Base-by-base conservation (phyloP, 805 yeast species). In the Sugiyamaella smithiae region DNA sequence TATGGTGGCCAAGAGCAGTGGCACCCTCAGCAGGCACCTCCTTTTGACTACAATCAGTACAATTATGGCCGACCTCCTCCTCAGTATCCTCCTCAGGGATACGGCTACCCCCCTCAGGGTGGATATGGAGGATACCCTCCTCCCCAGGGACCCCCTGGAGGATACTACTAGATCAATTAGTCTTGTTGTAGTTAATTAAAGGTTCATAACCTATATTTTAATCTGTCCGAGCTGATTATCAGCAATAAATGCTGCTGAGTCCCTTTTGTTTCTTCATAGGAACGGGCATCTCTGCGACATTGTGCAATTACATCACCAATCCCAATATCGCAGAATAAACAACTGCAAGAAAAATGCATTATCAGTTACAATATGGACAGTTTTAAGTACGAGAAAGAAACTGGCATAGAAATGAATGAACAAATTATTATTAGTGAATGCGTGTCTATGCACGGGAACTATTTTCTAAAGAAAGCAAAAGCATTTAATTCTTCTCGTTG, bases 1-100 rank as follows among this genome's bases (percentile, higher is more conserved):
- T 61, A 61, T 49, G 65, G 65, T 25, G 50, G 46, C 26, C 55
- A 53, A 42, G 50, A 53, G 16, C 49, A 56, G 43, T 58, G 58
- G 57, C 33, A 29, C 40, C 57, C 59, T 26, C 42, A 56, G 17
- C 48, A 54, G 23, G 40, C 22, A 20, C 51, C 59, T 24, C 61
- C 58, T 6, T 45, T 54, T 43, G 55, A 57, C 47, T 55, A 53
- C 53, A 44, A 54, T 37, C 49, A 48, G 38, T 47, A 49, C 48
- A 47, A 54, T 46, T 48, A 56, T 46, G 50, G 50, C 16, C 43
- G 43, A n/a, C 48, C 48, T 19, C 33, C 43, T 16, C 46, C 46
- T 43, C 41, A 41, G n/a, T 32, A 45, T 25, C 42, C 29, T 23
- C 48, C 24, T 9, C 48, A 45, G 25, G 42, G 40, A 7, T 29